These are phyloP conservation scores for Avena eriantha DNA, from an alignment of 176 grass and related monocot species.

Conservation along the genomic window DNA sequence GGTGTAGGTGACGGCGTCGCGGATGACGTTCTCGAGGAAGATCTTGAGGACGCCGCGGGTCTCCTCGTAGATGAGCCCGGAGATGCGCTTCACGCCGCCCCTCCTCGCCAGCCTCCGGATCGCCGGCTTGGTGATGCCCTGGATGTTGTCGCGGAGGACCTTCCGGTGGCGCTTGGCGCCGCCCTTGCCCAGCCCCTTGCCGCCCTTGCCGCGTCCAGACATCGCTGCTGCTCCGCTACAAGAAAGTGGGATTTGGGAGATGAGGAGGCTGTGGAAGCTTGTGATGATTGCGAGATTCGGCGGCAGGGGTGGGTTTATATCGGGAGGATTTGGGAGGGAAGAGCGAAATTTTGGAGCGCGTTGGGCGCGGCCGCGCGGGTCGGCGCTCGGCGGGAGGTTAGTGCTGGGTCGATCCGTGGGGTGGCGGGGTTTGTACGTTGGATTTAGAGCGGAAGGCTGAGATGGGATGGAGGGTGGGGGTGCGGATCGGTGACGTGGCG, in stretches of 20 bases:
- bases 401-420: constrained; percentile 39
- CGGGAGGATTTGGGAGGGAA: constrained; percentile 30
- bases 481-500: constrained; percentile 68
- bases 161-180: constrained; percentile 91
- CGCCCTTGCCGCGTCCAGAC: constrained; percentile 90
- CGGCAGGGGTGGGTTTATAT: neutral
- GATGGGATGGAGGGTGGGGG: neutral
- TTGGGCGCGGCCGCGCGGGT: too few relatives aligned
- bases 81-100: constrained; percentile 96
- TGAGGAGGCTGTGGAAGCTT: neutral
- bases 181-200: constrained; percentile 90
- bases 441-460: constrained; percentile 12
- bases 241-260: neutral
- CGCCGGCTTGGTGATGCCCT: constrained; percentile 96
- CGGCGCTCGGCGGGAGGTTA: neutral
- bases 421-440: neutral
- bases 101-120: constrained; percentile 76
- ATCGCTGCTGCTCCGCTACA: constrained; percentile 30
- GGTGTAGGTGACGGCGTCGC: constrained; percentile 93
- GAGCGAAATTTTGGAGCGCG: constrained; percentile 38
- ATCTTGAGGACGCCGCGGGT: constrained; percentile 97
- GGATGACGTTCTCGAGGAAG: constrained; percentile 98
- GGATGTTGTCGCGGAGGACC: constrained; percentile 92
- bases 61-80: constrained; percentile 93
- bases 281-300: neutral